Percentiles rank a stretch among this genome's conserved stretches.
These are phyloP conservation scores for Pythium apleroticum DNA, from an alignment of 352 stramenopile genomes.

Conservation along the genomic window DNA sequence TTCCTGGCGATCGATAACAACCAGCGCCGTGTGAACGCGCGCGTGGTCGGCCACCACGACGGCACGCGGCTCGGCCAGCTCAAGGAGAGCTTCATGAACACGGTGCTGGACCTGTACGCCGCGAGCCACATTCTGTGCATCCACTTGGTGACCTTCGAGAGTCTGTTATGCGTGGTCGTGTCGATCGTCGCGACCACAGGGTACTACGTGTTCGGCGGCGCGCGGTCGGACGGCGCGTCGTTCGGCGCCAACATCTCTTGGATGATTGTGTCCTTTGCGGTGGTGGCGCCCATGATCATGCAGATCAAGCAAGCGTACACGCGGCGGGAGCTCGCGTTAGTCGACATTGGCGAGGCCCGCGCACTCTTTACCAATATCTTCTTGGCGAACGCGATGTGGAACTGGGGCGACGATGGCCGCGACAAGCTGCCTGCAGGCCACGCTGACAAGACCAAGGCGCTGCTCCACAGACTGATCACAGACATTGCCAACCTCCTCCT, in stretches of 20 bases:
- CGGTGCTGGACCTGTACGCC: slow-evolving; percentile 73
- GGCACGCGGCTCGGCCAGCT: slow-evolving; percentile 29
- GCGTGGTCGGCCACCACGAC: slow-evolving; percentile 23
- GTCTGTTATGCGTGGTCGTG: slow-evolving; percentile 62
- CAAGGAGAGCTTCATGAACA: slow-evolving; percentile 54
- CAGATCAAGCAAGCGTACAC: slow-evolving; percentile 83
- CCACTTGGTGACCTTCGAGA: slow-evolving; percentile 80
- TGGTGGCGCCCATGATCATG: slow-evolving; percentile 88
- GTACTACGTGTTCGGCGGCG: slow-evolving; percentile 61
- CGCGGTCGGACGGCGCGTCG: slow-evolving; percentile 29
- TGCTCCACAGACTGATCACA: slow-evolving; percentile 48
- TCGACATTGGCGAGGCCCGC: slow-evolving; percentile 68
- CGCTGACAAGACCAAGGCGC: slow-evolving; percentile 51
- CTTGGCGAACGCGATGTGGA: slow-evolving; percentile 76
- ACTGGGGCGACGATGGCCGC: slow-evolving; percentile 73
- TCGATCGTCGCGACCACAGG: slow-evolving; percentile 56
- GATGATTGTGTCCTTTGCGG: slow-evolving; percentile 48
- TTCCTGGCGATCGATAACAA: slow-evolving; percentile 27
- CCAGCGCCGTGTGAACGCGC: slow-evolving; percentile 25
- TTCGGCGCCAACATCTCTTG: slow-evolving; percentile 86
- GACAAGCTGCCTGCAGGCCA: slow-evolving; percentile 52
- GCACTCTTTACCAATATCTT: slow-evolving; percentile 72
- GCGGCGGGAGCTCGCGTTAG: slow-evolving; percentile 67
- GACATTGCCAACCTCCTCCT: slow-evolving; percentile 52
- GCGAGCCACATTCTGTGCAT: slow-evolving; percentile 74